phyloP scores from a whole-genome alignment of 2,329 filamentous ascomycete genomes.

The Colletotrichum siamense region DNA sequence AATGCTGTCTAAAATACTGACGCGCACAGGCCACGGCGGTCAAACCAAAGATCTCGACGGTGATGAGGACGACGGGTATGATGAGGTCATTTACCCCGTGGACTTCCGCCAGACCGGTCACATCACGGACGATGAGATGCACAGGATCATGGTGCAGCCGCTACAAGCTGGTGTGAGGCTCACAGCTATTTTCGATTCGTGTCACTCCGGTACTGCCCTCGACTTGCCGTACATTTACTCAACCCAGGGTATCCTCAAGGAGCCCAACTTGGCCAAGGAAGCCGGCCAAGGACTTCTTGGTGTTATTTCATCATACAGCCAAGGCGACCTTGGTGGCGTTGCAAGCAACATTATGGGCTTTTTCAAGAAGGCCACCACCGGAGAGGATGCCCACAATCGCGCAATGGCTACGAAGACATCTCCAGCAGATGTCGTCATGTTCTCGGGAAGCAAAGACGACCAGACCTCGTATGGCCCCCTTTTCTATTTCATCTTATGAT shows the following conservation, averaged over 20 bases:
- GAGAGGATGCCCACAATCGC: conserved; percentile 81
- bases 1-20: not conserved
- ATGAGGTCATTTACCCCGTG: conserved; percentile 85
- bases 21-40: conserved; percentile 71
- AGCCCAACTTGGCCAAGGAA: conserved; percentile 72
- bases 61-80: conserved; percentile 82
- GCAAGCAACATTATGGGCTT: conserved; percentile 81
- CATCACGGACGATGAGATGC: conserved; percentile 85
- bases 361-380: conserved; percentile 86
- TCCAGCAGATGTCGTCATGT: conserved; percentile 95
- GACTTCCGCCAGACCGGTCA: conserved; percentile 82
- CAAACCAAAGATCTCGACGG: conserved; percentile 81
- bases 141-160: conserved; percentile 71
- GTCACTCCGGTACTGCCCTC: conserved; percentile 70
- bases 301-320: conserved; percentile 63
- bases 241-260: conserved; percentile 71
- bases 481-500: conserved; percentile 25
- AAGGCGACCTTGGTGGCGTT: conserved; percentile 83
- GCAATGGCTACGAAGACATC: conserved; percentile 89
- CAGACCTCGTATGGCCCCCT: conserved; percentile 78
- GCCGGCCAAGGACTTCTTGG: conserved; percentile 68
- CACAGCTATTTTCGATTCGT: conserved; percentile 70
- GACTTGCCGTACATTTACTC: conserved; percentile 74
- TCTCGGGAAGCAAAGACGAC: conserved; percentile 94
- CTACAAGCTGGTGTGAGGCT: conserved; percentile 61